Evolutionary conservation across 129 eudicot species (phyloP).

Genomic region (Gnaphalium uliginosum): DNA sequence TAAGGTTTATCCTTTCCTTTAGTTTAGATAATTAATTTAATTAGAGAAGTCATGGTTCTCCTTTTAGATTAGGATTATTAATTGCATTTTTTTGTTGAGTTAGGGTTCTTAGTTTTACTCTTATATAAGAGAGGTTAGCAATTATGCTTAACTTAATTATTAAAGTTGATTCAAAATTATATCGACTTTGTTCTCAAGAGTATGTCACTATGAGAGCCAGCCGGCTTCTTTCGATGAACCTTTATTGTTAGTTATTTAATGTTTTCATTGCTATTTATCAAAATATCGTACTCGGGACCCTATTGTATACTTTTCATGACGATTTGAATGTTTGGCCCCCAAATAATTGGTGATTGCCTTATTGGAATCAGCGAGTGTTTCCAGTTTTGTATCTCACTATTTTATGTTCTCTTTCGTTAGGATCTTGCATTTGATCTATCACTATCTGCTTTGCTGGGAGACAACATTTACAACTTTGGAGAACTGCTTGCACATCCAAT

Average conservation of each 20-base stretch:
- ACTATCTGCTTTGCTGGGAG: constrained; percentile 87
- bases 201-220: neutral
- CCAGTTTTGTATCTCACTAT: constrained; percentile 14
- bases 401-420: constrained; percentile 32
- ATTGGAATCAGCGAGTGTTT: neutral
- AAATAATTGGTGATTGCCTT: neutral
- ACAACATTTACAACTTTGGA: constrained; percentile 94
- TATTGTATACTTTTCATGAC: neutral
- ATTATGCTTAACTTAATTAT: neutral
- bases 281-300: neutral
- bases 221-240: neutral
- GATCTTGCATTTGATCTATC: constrained; percentile 95
- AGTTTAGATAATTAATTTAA: no score
- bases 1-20: neutral
- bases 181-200: neutral
- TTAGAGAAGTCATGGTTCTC: neutral
- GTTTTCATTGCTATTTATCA: no score
- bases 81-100: neutral
- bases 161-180: no score
- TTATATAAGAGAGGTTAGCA: neutral
- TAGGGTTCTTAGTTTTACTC: neutral
- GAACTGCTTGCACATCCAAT: constrained; percentile 96
- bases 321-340: neutral
- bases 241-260: neutral
- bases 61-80: neutral